A percentile compares a stretch with the other conserved stretches of the same genome.
phyloP scores from a whole-genome alignment of 2,329 filamentous ascomycete species.

The Aspergillus sp. region DNA sequence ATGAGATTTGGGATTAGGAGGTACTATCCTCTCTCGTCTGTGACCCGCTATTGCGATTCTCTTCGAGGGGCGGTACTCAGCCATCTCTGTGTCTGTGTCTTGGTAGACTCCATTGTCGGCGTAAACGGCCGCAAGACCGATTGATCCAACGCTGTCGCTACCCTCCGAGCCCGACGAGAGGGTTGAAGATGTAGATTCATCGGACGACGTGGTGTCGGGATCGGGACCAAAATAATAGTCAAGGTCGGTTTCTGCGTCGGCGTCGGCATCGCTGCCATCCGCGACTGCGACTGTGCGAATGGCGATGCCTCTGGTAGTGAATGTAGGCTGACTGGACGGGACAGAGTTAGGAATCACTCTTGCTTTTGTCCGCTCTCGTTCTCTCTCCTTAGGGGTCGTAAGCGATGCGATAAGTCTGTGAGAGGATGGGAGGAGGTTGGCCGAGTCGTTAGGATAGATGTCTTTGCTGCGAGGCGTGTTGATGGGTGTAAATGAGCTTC shows the following conservation, averaged over 20 bases:
- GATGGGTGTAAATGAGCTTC: constrained; percentile 41
- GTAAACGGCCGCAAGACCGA: constrained; percentile 5
- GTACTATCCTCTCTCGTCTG: not conserved
- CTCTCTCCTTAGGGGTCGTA: not conserved
- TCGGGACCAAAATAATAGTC: not conserved
- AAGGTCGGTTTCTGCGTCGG: constrained; percentile 9
- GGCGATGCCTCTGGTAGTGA: not conserved
- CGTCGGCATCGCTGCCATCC: constrained; percentile 12
- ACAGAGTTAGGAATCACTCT: constrained; percentile 2
- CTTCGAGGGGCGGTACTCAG: constrained; percentile 7
- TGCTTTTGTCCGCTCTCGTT: not conserved
- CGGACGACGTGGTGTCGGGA: constrained; percentile 11
- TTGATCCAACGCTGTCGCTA: constrained; percentile 4
- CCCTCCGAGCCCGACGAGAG: not conserved
- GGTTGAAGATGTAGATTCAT: constrained; percentile 12
- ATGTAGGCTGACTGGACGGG: not conserved
- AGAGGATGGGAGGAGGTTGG: constrained; percentile 18
- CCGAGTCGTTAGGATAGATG: not conserved
- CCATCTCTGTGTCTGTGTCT: constrained; percentile 15
- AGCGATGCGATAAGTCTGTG: constrained; percentile 24
- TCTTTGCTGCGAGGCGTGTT: constrained; percentile 39
- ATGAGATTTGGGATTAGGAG: not conserved
- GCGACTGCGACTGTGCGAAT: not conserved
- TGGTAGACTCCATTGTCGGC: constrained; percentile 15
- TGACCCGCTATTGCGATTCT: not conserved